Base-by-base conservation (phyloP, 306 rosid species). In the Rubus parviflorus region DNA sequence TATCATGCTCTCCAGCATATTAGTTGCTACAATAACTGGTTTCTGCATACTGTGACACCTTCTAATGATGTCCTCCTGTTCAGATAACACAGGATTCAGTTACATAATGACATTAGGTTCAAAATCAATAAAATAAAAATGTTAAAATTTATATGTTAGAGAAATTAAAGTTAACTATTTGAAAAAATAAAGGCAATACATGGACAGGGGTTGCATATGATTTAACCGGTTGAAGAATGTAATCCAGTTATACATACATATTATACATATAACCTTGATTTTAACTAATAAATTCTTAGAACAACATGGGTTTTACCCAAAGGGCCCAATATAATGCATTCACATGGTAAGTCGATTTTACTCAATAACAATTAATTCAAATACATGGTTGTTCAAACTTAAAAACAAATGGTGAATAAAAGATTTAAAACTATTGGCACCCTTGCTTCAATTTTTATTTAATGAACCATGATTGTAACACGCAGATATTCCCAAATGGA, bases 1-100 rank as follows among this genome's bases (percentile, higher is more conserved):
- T 60, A 95, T 95, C 99, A 95, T 95, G 90, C 99, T 95, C 85
- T 95, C 97, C 82, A 95, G 89, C 99, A 95, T 95, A 85, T 95
- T 95, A 73, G 99, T 95, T 45, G 99, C 99, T 72, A 95, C 97
- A 79, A 95, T 95, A 35, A 92, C 97, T 4, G 99, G 97, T 86
- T 95, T 95, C 84, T 88, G 87, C 97, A 95, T 85, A 70, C 57
- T 78, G 40, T 38, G 93, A 66, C 99, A 95, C 83, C 97, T 89
- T 87, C 84, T 79, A 73, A 92, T 90, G 81, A 95, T 95, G 76
- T 92, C 96, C 80, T 88, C 97, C 99, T 95, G 87, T 81, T 77
- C 62, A 77, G 75, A 76, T 43, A 77, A 83, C 65, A 42, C 3
- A 6, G 19, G 41, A 82, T 60, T 86, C 53, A 73, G 45, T 74